phyloP scores from a whole-genome alignment of 768 basidiomycete genomes.

The Termitomyces eurrhizus region DNA sequence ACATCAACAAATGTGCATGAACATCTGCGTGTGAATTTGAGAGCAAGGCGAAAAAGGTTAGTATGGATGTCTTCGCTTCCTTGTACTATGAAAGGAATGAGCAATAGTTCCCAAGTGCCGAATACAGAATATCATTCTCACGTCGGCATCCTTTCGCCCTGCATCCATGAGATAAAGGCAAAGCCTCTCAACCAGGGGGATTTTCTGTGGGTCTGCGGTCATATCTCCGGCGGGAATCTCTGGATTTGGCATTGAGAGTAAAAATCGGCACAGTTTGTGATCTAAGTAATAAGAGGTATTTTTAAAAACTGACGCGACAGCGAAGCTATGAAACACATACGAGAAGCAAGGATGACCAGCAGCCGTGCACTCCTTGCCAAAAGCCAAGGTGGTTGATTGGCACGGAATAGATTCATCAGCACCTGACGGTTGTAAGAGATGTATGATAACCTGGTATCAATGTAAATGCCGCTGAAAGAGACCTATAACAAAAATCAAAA shows the following conservation, averaged over 20 bases:
- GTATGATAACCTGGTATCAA: slow-evolving; percentile 11
- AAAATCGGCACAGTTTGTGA: slow-evolving; percentile 32
- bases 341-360: slow-evolving; percentile 50
- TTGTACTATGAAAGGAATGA: slow-evolving; percentile 10
- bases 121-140: slow-evolving; percentile 17
- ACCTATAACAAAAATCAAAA: slow-evolving; percentile 16
- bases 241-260: slow-evolving; percentile 35
- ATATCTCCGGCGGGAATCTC: slow-evolving; percentile 17
- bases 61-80: slow-evolving; percentile 31
- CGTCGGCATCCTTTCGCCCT: slow-evolving; percentile 36
- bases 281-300: slow-evolving; percentile 28
- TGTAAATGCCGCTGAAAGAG: background rate
- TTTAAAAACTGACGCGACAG: background rate
- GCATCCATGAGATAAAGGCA: slow-evolving; percentile 47
- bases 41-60: slow-evolving; percentile 38
- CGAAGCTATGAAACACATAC: slow-evolving; percentile 31
- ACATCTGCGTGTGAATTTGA: slow-evolving; percentile 37
- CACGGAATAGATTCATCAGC: slow-evolving; percentile 45
- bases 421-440: slow-evolving; percentile 40
- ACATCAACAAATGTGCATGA: slow-evolving; percentile 35
- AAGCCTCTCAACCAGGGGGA: slow-evolving; percentile 43
- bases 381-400: slow-evolving; percentile 49
- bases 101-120: background rate
- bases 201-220: slow-evolving; percentile 23
- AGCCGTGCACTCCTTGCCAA: slow-evolving; percentile 45